Evolutionary conservation across 306 rosid genomes (phyloP), one percentile per base, ranked within the genome.

Genomic region (Cercis canadensis): DNA sequence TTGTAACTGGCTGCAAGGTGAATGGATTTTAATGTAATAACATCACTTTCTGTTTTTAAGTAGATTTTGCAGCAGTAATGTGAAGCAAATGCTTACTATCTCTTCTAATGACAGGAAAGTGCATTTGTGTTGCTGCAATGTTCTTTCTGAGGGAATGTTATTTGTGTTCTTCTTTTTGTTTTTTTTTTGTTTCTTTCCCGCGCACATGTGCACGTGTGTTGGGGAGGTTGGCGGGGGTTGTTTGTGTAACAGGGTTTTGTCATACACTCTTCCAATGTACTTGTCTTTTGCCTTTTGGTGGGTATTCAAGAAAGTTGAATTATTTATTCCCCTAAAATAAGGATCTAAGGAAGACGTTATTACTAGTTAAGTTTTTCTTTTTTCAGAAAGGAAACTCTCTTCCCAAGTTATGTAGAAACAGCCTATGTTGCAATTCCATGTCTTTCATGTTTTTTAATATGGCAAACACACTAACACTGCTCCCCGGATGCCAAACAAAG

Each of bases 51-150:
- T 7, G 57, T 41, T 15, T 61, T 51, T 41, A 66, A 24, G 36
- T 15, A 15, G 21, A 60, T 53, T 33, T 49, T 53, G 15, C 11
- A 64, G 61, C 40, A 39, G 29, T 56, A 16, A 21, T 33, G 68
- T 55, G 54, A 74, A 79, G 32, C 51, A 53, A 67, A 46, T 74
- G 72, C 36, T 43, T 65, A 51, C 37, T 46, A 11, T n/a, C 40
- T 57, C 36, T 71, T 70, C 58, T 39, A 44, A 55, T 24, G 29
- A 24, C 29, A 24, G 29, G 29, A 24, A 24, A 37, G 10, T 37
- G 43, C 43, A 37, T 5, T n/a, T 19, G 64, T 31, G 57, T 40
- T 72, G 15, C 67, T 53, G 24, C 59, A 7, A 43, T 52, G 70
- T 60, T 55, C 57, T 16, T 70, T 55, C 21, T 13, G 12, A 46